phyloP scores from a whole-genome alignment of 768 basidiomycete genomes.

The Xerocomellus amylosporus region DNA sequence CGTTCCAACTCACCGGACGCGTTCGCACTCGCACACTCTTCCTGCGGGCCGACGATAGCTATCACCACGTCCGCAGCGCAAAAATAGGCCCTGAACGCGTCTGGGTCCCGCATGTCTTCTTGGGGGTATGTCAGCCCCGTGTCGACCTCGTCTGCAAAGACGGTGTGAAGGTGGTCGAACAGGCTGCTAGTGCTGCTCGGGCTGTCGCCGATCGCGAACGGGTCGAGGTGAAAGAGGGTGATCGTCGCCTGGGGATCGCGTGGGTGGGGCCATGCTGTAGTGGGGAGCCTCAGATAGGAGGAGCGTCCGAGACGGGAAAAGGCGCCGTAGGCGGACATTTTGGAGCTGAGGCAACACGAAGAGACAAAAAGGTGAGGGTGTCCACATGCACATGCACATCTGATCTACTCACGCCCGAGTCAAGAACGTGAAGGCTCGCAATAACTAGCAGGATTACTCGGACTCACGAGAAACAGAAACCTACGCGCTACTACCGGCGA shows the following conservation, averaged over 20 bases:
- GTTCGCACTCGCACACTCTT: neutral
- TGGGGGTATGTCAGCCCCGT: slow-evolving; percentile 85
- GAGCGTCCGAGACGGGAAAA: slow-evolving; percentile 37
- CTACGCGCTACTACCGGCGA: too few relatives aligned
- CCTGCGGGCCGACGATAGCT: slow-evolving; percentile 41
- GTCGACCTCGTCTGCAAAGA: slow-evolving; percentile 74
- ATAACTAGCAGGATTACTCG: too few relatives aligned
- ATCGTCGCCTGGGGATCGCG: slow-evolving; percentile 20
- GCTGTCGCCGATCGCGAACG: slow-evolving; percentile 16
- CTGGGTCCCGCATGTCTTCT: slow-evolving; percentile 52
- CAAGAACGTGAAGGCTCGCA: too few relatives aligned
- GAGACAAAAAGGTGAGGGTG: too few relatives aligned
- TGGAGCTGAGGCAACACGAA: slow-evolving; percentile 17
- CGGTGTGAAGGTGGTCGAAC: slow-evolving; percentile 53
- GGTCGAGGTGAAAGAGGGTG: slow-evolving; percentile 39
- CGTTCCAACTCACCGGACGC: too few relatives aligned
- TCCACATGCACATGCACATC: neutral
- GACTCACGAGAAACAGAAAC: too few relatives aligned
- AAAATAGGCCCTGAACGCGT: slow-evolving; percentile 71
- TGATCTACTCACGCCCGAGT: neutral
- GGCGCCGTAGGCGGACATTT: slow-evolving; percentile 67
- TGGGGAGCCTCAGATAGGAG: slow-evolving; percentile 39
- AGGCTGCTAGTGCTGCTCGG: slow-evolving; percentile 39
- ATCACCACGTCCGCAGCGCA: slow-evolving; percentile 75
- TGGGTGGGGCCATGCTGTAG: slow-evolving; percentile 47